A percentile compares a stretch with the other conserved stretches of the same genome.
phyloP scores from a whole-genome alignment of 2,329 filamentous ascomycete genomes.

The Aspergillus sp. region DNA sequence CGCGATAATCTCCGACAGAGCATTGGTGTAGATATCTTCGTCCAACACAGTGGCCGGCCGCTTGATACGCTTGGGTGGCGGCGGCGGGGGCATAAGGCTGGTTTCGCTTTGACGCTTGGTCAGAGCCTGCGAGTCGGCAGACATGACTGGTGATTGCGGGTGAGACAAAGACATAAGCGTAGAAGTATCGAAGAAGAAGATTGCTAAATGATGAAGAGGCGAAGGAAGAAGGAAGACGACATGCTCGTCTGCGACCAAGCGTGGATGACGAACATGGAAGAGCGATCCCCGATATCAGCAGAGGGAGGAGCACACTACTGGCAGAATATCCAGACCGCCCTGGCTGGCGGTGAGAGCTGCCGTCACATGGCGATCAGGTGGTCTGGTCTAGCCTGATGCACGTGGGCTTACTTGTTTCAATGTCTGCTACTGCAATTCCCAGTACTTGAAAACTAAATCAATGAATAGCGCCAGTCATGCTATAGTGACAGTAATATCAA shows the following conservation, averaged over 20 bases:
- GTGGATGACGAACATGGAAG: not conserved
- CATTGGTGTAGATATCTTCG: slow-evolving; percentile 89
- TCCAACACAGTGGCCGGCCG: slow-evolving; percentile 83
- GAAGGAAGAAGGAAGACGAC: not conserved
- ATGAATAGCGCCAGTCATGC: not conserved
- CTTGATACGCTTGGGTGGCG: slow-evolving; percentile 84
- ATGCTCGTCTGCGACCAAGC: not conserved
- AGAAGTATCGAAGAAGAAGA: not conserved
- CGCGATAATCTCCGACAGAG: slow-evolving; percentile 89
- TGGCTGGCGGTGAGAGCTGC: not conserved
- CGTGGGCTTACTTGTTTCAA: not conserved
- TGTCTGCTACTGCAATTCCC: not conserved
- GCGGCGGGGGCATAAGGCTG: slow-evolving; percentile 85
- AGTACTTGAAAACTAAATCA: not conserved
- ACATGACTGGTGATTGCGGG: slow-evolving; percentile 23
- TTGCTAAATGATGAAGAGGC: not conserved
- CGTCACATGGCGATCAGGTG: not conserved
- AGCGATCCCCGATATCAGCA: not conserved
- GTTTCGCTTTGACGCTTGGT: slow-evolving; percentile 38
- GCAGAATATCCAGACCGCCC: not conserved
- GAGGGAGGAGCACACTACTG: not conserved
- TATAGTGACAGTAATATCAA: not conserved
- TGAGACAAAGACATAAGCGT: not conserved
- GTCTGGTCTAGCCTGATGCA: too few species aligned
- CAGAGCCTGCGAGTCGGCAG: slow-evolving; percentile 34